phyloP scores from a whole-genome alignment of 129 eudicot species.

The Tanacetum coccineum region DNA sequence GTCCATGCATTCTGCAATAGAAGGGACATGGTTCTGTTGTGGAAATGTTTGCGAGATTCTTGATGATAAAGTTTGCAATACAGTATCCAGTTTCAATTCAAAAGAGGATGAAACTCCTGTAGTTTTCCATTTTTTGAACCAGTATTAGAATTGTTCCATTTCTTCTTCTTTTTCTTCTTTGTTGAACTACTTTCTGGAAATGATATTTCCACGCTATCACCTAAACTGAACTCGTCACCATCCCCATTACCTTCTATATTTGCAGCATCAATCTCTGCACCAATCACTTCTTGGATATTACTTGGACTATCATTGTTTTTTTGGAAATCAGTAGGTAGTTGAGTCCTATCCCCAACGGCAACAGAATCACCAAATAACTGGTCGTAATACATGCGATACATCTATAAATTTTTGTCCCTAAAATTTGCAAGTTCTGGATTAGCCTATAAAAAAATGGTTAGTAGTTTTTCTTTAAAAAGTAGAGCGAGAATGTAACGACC shows the following conservation, averaged over 20 bases:
- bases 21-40: too few species aligned
- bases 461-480: too few species aligned
- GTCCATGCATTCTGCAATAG: too few species aligned
- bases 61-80: not conserved
- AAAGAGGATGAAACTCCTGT: not conserved
- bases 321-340: not conserved
- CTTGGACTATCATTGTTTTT: not conserved
- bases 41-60: not conserved
- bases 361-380: not conserved
- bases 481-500: too few species aligned
- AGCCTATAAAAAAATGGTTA: not conserved
- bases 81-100: not conserved
- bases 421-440: not conserved
- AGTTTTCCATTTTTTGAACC: not conserved
- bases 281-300: not conserved
- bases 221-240: not conserved
- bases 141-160: not conserved
- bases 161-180: not conserved
- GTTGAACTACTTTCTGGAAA: not conserved
- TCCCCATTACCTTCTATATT: not conserved
- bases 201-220: not conserved
- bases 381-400: not conserved
- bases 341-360: not conserved
- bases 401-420: not conserved
- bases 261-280: not conserved